These are phyloP conservation scores for Carex kokanica DNA, from an alignment of 176 grass and related monocot species.

Conservation along the genomic window DNA sequence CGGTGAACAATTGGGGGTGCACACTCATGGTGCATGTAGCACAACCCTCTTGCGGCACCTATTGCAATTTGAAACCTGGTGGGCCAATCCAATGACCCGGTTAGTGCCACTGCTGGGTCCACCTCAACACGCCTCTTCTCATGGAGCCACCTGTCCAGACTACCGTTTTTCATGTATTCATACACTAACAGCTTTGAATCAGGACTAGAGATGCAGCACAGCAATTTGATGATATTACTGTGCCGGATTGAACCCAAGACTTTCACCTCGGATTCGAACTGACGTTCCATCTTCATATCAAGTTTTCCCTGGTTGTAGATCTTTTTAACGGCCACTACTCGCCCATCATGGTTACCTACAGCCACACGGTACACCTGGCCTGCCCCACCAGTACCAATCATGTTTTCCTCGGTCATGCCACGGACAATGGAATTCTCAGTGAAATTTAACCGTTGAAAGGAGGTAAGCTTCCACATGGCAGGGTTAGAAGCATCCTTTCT, in stretches of 20 bases:
- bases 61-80: conserved; percentile 60
- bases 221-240: conserved; percentile 73
- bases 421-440: conserved; percentile 37
- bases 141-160: conserved; percentile 79
- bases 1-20: conserved; percentile 65
- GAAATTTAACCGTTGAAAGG: conserved; percentile 62
- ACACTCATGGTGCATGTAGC: conserved; percentile 88
- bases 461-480: conserved; percentile 59
- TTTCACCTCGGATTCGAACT: conserved; percentile 68
- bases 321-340: conserved; percentile 69
- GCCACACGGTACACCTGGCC: conserved; percentile 61
- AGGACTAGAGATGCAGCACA: conserved; percentile 55
- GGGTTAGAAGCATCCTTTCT: conserved; percentile 25
- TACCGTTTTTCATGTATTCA: conserved; percentile 79
- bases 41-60: conserved; percentile 50
- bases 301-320: conserved; percentile 38
- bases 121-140: neutral
- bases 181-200: conserved; percentile 82
- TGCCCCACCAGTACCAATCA: conserved; percentile 56
- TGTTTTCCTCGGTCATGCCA: conserved; percentile 60
- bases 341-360: conserved; percentile 37
- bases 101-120: conserved; percentile 13
- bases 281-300: conserved; percentile 49
- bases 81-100: conserved; percentile 46
- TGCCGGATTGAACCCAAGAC: conserved; percentile 68